phyloP scores from a whole-genome alignment of 441 rosid species.

The Capsella rubella region DNA sequence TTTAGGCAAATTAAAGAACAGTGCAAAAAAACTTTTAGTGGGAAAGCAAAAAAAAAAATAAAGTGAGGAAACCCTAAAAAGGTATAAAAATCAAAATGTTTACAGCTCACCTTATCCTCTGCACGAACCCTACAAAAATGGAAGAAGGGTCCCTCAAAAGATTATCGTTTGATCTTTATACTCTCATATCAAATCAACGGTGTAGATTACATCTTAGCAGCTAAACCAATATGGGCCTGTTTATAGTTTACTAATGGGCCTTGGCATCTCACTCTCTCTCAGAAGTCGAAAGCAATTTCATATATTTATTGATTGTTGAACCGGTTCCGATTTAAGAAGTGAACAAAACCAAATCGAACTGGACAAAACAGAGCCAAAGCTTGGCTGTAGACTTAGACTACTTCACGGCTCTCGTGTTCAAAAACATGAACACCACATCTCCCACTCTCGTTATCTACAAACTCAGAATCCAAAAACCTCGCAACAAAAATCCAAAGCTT shows the following conservation, averaged over 20 bases:
- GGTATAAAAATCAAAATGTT: slow-evolving; percentile 24
- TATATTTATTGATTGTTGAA: not conserved
- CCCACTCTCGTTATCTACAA: slow-evolving; percentile 85
- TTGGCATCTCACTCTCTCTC: not conserved
- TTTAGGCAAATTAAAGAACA: slow-evolving; percentile 15
- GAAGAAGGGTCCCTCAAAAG: slow-evolving; percentile 43
- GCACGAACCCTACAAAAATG: slow-evolving; percentile 39
- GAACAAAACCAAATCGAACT: not conserved
- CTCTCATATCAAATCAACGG: slow-evolving; percentile 43
- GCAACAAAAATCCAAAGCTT: slow-evolving; percentile 87
- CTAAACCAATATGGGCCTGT: slow-evolving; percentile 7
- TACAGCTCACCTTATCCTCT: slow-evolving; percentile 42
- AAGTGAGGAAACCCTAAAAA: slow-evolving; percentile 44
- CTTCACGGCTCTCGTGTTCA: slow-evolving; percentile 36
- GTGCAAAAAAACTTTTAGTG: not conserved
- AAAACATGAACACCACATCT: slow-evolving; percentile 39
- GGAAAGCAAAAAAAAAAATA: not conserved
- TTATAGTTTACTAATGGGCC: slow-evolving; percentile 5
- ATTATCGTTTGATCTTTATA: slow-evolving; percentile 35
- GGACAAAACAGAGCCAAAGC: not conserved
- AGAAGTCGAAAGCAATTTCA: not conserved
- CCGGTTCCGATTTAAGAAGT: not conserved
- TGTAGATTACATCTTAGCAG: slow-evolving; percentile 24
- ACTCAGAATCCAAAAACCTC: slow-evolving; percentile 87
- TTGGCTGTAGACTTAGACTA: slow-evolving; percentile 35